Conservation (phyloP, 495 filamentous ascomycete species). For the Xylaria palmicola region DNA sequence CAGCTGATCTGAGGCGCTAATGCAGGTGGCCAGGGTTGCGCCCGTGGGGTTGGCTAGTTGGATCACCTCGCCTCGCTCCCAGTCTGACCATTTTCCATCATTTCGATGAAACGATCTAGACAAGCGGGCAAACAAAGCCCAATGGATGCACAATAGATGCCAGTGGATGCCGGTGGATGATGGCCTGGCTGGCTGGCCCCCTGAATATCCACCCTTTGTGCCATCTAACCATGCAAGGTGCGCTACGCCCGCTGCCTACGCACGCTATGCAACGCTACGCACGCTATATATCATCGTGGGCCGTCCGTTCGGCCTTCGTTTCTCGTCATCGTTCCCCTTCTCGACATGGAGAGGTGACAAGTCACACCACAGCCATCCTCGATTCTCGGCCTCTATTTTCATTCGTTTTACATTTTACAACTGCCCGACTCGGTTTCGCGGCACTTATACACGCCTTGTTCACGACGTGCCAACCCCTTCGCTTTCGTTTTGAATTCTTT, state of each 20-base stretch:
- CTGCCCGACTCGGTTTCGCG: slow-evolving; percentile 11
- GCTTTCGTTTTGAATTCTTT: not conserved
- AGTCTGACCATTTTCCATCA: too few species aligned
- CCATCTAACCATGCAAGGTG: too few species aligned
- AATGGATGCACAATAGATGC: too few species aligned
- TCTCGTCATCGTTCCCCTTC: too few species aligned
- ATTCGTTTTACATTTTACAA: slow-evolving; percentile 3
- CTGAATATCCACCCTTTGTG: too few species aligned
- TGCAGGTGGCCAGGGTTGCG: slow-evolving; percentile 1
- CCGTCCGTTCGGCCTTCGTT: not conserved
- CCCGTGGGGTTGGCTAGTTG: slow-evolving; percentile 9
- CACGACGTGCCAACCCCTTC: not conserved
- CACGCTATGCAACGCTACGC: not conserved
- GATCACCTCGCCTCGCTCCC: too few species aligned
- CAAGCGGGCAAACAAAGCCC: too few species aligned
- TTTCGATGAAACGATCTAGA: slow-evolving; percentile 11
- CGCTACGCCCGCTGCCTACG: too few species aligned
- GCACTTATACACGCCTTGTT: slow-evolving; percentile 7
- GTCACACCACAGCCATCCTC: not conserved
- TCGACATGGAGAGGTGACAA: not conserved
- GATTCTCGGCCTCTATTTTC: not conserved
- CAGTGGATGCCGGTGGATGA: too few species aligned
- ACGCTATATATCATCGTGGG: not conserved
- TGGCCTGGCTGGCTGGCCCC: too few species aligned
- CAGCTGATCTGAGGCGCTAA: not conserved